Evolutionary conservation across 2,329 filamentous ascomycete genomes (phyloP), one percentile per base, ranked within the genome.

Genomic region (Calycina marina): DNA sequence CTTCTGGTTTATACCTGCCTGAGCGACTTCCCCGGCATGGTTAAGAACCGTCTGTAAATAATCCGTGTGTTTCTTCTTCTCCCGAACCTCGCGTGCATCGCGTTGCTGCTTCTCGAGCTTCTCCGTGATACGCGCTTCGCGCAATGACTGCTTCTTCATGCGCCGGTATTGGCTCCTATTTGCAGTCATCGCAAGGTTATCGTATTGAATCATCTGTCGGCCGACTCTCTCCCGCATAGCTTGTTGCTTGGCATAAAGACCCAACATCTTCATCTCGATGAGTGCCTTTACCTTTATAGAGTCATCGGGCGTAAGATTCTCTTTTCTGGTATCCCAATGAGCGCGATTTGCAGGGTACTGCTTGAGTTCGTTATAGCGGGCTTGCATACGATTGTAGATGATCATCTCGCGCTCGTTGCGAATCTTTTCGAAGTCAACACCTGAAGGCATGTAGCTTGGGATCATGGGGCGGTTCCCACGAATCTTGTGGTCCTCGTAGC

Each of bases 31-130:
- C 30, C 72, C 67, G 35, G 80, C 74, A 55, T 94, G 88, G 43
- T 74, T 77, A 44, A 83, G 69, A 32, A 98, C 84, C 20, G 86
- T 80, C 41, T 83, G 76, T 37, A 98, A 68, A 57, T 93, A 93
- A 54, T 96, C 88, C 39, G 69, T 72, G 52, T 96, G 88, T 61
- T 92, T 93, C 73, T 93, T 90, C 74, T 93, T 93, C 61, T 98
- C 90, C 41, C 92, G 82, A 44, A 81, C 83, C 61, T 96, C 88
- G 37, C 90, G 81, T 25, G 86, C 88, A 56, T 96, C 88, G 36
- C 90, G 83, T 55, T 98, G 90, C 56, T 98, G 86, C 62, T 96
- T 96, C 70, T 98, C 90, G 2, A 98, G 73, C 59, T 94, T 98
- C 69, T 98, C 90, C 0, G 90, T 98, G 44, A 98, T 92, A 36